Evolutionary conservation across 2,329 filamentous ascomycete genomes (phyloP), one percentile per base, ranked within the genome.

Genomic region (Fusarium sarcochroum): DNA sequence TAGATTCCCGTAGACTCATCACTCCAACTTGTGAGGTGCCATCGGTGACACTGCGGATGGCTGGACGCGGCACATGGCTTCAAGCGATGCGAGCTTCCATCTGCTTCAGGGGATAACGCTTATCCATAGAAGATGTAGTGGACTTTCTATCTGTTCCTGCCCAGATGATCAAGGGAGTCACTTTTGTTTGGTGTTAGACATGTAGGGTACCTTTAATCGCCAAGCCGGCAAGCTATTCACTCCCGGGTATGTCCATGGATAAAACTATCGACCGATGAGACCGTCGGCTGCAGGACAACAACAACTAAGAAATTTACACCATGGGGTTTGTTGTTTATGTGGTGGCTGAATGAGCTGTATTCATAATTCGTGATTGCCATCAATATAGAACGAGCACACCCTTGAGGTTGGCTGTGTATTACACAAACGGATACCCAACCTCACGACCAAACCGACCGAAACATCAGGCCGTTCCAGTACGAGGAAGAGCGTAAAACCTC

Each of bases 31-130:
- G 61, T 59, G 57, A 71, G 37, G 44, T 58, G 37, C 54, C 60
- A 63, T 53, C 32, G 21, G 67, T 72, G 30, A 38, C 70, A 61
- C 58, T 53, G 27, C 47, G 45, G 47, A 66, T 65, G 58, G 50
- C 48, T 65, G 42, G 42, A 53, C 51, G 42, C 38, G 46, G 50
- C 53, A 69, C 57, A 66, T 67, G 63, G 50, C 45, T 55, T 44
- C 52, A 63, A 46, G 35, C 47, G 20, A 67, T 69, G 66, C 66
- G 51, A 50, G 49, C 52, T 59, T 56, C 66, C 66, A 63, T 37
- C 25, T 34, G 30, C 17, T 48, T 14, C 34, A 50, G 51, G 30
- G 20, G 42, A 25, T 20, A 21, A 38, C 18, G 11, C 15, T 34
- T 37, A 42, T 42, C 38, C 47, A 32, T 42, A 17, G 17, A 32